A percentile compares a stretch with the other conserved stretches of the same genome.
Evolutionary conservation across 2,329 filamentous ascomycete genomes (phyloP).

Genomic region (Chrysosporium queenslandicum): DNA sequence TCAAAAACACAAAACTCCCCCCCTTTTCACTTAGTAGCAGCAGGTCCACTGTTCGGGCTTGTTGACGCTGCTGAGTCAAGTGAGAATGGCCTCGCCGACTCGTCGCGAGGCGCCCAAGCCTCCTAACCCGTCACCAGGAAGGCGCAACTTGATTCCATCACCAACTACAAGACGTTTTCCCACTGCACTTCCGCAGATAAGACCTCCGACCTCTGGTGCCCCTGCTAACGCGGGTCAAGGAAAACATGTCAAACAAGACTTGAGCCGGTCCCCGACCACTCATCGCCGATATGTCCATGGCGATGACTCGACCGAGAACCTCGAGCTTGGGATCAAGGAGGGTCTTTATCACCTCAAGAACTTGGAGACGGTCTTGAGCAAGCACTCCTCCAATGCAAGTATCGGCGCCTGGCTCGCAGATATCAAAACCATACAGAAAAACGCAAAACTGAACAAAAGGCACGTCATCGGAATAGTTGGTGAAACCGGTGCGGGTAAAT

Average conservation of each 20-base stretch:
- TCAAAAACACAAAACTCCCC: too few species aligned
- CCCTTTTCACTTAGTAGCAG: too few species aligned
- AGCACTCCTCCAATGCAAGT: slow-evolving; percentile 20
- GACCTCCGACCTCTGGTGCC: background rate
- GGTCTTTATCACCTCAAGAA: slow-evolving; percentile 30
- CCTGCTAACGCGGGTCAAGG: background rate
- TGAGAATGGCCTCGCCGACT: background rate
- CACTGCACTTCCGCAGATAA: background rate
- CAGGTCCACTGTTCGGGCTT: background rate
- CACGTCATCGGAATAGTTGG: slow-evolving; percentile 51
- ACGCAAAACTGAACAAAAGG: slow-evolving; percentile 32
- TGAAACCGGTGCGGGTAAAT: slow-evolving; percentile 54
- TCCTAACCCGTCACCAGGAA: background rate
- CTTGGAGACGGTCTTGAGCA: slow-evolving; percentile 26
- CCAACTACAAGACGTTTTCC: background rate
- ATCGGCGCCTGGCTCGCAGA: slow-evolving; percentile 34
- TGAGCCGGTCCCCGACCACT: background rate
- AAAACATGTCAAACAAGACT: background rate
- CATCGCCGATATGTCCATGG: background rate
- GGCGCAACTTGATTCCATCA: background rate
- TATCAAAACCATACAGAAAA: slow-evolving; percentile 35
- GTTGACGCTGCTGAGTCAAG: background rate
- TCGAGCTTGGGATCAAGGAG: slow-evolving; percentile 19
- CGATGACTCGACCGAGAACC: slow-evolving; percentile 10
- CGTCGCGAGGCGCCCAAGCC: background rate